phyloP scores from a whole-genome alignment of 306 rosid species.

The Acacia acuminata region DNA sequence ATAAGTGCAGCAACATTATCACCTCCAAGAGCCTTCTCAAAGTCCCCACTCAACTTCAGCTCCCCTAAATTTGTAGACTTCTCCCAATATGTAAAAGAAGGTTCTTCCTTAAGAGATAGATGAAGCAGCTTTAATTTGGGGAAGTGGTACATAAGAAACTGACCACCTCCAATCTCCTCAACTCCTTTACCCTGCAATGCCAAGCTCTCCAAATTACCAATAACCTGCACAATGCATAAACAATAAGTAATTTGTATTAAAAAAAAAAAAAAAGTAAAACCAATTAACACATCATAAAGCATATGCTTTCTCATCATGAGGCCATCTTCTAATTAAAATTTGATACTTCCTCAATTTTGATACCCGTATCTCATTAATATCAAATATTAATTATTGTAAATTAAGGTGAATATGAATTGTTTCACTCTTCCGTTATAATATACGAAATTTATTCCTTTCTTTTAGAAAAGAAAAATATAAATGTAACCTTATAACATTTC shows the following conservation, averaged over 20 bases:
- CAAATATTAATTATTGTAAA: neutral
- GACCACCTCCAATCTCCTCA: neutral
- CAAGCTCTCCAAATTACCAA: neutral
- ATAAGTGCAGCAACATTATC: neutral
- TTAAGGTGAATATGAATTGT: neutral
- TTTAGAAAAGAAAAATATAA: neutral
- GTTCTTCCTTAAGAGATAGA: rapidly evolving
- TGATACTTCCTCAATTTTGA: neutral
- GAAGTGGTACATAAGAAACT: neutral
- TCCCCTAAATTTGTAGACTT: neutral
- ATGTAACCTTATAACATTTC: neutral
- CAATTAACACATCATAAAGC: neutral
- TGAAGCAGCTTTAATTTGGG: neutral
- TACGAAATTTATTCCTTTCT: neutral
- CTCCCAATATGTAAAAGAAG: rapidly evolving
- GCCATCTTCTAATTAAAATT: neutral
- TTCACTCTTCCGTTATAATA: neutral
- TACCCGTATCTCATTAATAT: neutral
- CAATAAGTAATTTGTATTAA: neutral
- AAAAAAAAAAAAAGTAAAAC: too few relatives aligned
- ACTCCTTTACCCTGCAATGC: neutral
- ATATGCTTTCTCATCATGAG: neutral
- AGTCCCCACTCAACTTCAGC: neutral
- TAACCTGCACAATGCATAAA: neutral
- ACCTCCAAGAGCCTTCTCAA: neutral